Evolutionary conservation across 768 basidiomycete genomes (phyloP), one percentile per base, ranked within the genome.

Genomic region (Lactarius pseudohatsudake): DNA sequence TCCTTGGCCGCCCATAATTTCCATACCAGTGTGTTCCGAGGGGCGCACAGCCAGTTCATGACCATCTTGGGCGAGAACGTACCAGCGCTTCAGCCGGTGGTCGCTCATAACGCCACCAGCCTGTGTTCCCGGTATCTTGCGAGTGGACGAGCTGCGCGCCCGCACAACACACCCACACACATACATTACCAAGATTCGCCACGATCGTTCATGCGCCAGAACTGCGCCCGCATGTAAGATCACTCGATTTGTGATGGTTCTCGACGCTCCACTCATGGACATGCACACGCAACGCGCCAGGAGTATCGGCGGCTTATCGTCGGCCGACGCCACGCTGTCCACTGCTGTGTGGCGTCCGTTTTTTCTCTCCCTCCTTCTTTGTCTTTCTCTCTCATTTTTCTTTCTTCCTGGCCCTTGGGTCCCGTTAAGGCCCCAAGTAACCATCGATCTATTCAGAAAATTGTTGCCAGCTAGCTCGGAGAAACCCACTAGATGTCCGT

Each of bases 41-140:
- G 43, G 41, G 40, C 59, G 56, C 60, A 38, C 59, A 28, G 32
- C 59, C 53, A 45, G 55, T 16, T 30, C 3, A 61, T 65, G 2
- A 5, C 64, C 55, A 47, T 26, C 62, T 62, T 62, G 16, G 61
- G 65, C 36, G 61, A 66, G 65, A 62, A 66, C 65, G 65, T 66
- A 66, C 65, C 64, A 53, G 30, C 57, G 22, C 36, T 40, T 47
- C 13, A 16, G 4, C 15, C 6, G 22, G 50, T 55, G 28, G 16
- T 43, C 50, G 18, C 10, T 59, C 43, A 45, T 56, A 59, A 53
- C 64, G 64, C 64, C 57, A 59, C 57, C 47, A 50, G 36, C 54
- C 54, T 38, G 32, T 18, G 32, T 56, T 41, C 41, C 28, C 38
- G 40, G 32, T 34, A 32, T 36, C 41, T 10, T 15, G 26, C n/a